Conservation (phyloP, 805 yeast species). For the Barnettozyma vustinii region DNA sequence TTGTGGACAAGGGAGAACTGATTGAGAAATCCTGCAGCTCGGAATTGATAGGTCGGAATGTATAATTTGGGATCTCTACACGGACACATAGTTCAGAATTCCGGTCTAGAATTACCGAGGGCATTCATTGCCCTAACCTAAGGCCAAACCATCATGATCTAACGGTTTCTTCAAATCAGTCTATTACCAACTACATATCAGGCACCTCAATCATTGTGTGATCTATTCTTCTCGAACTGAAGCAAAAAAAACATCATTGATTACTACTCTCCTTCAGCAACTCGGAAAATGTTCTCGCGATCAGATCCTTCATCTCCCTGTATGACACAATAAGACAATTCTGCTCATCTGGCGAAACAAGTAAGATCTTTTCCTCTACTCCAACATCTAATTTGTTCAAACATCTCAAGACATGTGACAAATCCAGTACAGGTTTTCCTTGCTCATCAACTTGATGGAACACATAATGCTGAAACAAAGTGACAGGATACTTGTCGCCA, state of each 20-base stretch:
- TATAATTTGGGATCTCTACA: too few species aligned
- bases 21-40: too few species aligned
- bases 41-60: too few species aligned
- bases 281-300: conserved; percentile 63
- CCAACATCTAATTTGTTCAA: conserved; percentile 93
- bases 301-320: conserved; percentile 69
- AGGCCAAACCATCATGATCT: too few species aligned
- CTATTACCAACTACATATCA: not conserved
- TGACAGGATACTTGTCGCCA: conserved; percentile 68
- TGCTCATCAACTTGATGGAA: conserved; percentile 78
- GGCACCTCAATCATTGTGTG: not conserved
- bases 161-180: too few species aligned
- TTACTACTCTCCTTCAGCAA: conserved; percentile 15
- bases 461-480: conserved; percentile 74
- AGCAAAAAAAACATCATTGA: not conserved
- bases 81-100: too few species aligned
- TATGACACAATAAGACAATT: conserved; percentile 81
- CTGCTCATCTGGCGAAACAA: conserved; percentile 81
- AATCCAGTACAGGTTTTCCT: conserved; percentile 75
- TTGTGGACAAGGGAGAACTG: too few species aligned
- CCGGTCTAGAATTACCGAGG: too few species aligned
- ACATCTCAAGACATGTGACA: conserved; percentile 72
- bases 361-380: conserved; percentile 70
- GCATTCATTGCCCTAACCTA: too few species aligned
- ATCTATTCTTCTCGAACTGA: not conserved